Percentiles rank a stretch among this genome's conserved stretches.
phyloP scores from a whole-genome alignment of 441 rosid genomes.

The Erysimum cheiri region DNA sequence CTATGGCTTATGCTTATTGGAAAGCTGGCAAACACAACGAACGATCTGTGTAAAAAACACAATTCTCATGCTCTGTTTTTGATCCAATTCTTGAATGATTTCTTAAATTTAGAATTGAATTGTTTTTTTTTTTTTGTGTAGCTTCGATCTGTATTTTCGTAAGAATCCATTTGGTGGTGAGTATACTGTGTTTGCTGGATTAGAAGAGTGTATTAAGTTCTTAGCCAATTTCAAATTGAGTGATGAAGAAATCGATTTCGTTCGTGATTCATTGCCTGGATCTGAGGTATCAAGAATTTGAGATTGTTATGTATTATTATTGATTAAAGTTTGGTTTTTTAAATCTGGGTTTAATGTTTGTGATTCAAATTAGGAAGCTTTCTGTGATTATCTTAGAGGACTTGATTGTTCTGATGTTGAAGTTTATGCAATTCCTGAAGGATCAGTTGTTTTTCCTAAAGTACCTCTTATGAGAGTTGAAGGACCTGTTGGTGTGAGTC shows the following conservation, averaged over 20 bases:
- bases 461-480: slow-evolving; percentile 89
- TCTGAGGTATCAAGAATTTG: slow-evolving; percentile 63
- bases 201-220: slow-evolving; percentile 88
- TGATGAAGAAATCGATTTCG: slow-evolving; percentile 72
- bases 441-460: slow-evolving; percentile 94
- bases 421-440: slow-evolving; percentile 87
- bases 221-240: slow-evolving; percentile 81
- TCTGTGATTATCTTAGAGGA: slow-evolving; percentile 76
- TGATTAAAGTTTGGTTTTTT: not conserved
- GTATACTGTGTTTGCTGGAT: slow-evolving; percentile 86
- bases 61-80: not conserved
- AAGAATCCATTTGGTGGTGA: slow-evolving; percentile 91
- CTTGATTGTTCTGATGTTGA: slow-evolving; percentile 91
- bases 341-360: slow-evolving; percentile 34
- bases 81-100: not conserved
- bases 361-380: slow-evolving; percentile 69
- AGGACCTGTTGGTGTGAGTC: slow-evolving; percentile 93
- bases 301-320: not conserved
- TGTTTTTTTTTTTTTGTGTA: slow-evolving; percentile 14
- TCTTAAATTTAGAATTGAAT: not conserved
- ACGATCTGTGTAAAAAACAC: slow-evolving; percentile 72
- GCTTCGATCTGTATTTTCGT: slow-evolving; percentile 91
- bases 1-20: slow-evolving; percentile 98
- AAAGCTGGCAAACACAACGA: slow-evolving; percentile 88
- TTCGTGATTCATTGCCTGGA: slow-evolving; percentile 64